Evolutionary conservation across 768 basidiomycete genomes (phyloP).

Genomic region (Suillus paluster): DNA sequence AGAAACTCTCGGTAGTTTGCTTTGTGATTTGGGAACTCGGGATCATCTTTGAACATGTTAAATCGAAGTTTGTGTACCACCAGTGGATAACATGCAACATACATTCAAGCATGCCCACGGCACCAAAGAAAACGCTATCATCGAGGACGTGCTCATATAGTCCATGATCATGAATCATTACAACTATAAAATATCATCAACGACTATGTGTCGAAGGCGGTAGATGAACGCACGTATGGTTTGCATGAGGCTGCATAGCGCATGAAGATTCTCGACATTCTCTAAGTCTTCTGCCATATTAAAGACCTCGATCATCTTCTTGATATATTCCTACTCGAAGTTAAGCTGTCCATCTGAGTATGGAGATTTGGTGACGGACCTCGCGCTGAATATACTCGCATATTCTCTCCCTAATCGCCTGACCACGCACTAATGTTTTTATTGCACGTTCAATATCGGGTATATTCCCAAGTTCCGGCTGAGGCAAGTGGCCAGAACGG

Average conservation of each 20-base stretch:
- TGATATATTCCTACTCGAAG: conserved; percentile 77
- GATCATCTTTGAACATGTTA: conserved; percentile 70
- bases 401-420: conserved; percentile 76
- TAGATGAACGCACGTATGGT: conserved; percentile 73
- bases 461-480: conserved; percentile 77
- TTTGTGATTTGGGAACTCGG: conserved; percentile 95
- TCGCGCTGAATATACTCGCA: conserved; percentile 88
- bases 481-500: conserved; percentile 73
- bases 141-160: conserved; percentile 95
- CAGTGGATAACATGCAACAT: conserved; percentile 34
- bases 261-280: conserved; percentile 87
- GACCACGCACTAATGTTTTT: conserved; percentile 74
- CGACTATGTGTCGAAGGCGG: background rate
- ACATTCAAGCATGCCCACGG: conserved; percentile 98
- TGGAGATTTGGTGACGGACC: conserved; percentile 48
- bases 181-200: conserved; percentile 56
- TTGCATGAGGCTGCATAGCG: conserved; percentile 90
- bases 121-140: conserved; percentile 90
- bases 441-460: conserved; percentile 80
- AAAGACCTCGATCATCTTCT: conserved; percentile 82
- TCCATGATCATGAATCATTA: conserved; percentile 92
- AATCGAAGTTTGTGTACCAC: conserved; percentile 18
- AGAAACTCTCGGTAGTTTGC: conserved; percentile 97
- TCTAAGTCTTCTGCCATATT: conserved; percentile 92
- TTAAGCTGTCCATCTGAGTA: conserved; percentile 16